Evolutionary conservation across 2,329 filamentous ascomycete genomes (phyloP).

Genomic region (Cordyceps tenuipes): DNA sequence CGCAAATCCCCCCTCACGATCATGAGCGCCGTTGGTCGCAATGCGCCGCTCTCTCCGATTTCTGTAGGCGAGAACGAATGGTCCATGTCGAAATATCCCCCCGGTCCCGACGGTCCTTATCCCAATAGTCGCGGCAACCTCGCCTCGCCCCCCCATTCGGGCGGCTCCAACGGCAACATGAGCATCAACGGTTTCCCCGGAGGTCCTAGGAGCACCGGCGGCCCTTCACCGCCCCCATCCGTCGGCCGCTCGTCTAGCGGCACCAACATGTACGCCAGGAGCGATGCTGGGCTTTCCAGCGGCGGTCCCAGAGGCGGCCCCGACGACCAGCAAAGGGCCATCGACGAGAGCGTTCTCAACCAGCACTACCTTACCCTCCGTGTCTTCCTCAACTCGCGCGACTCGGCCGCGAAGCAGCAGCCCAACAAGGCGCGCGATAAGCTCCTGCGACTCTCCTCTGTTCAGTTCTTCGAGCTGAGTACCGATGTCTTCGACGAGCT

Average conservation of each 20-base stretch:
- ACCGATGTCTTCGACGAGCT: slow-evolving; percentile 97
- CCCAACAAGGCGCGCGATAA: slow-evolving; percentile 93
- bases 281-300: slow-evolving; percentile 54
- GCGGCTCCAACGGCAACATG: slow-evolving; percentile 45
- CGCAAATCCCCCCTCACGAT: slow-evolving; percentile 24
- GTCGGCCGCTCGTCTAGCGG: slow-evolving; percentile 79
- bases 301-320: slow-evolving; percentile 12
- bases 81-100: slow-evolving; percentile 62
- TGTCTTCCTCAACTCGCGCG: slow-evolving; percentile 66
- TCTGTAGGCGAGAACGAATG: slow-evolving; percentile 80
- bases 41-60: slow-evolving; percentile 72
- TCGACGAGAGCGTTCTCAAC: slow-evolving; percentile 53
- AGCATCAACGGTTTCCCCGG: slow-evolving; percentile 54
- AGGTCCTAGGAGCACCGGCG: slow-evolving; percentile 48
- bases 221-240: slow-evolving; percentile 80
- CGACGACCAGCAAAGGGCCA: slow-evolving; percentile 23
- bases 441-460: slow-evolving; percentile 75
- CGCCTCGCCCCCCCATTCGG: slow-evolving; percentile 62
- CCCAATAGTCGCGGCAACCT: slow-evolving; percentile 50
- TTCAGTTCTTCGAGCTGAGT: slow-evolving; percentile 95
- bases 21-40: slow-evolving; percentile 55
- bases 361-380: slow-evolving; percentile 79
- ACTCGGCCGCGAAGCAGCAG: slow-evolving; percentile 65
- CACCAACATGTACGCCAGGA: slow-evolving; percentile 58
- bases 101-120: slow-evolving; percentile 44